Base-by-base conservation (phyloP, 2,329 filamentous ascomycete genomes). In the Helicocarpus griseus region DNA sequence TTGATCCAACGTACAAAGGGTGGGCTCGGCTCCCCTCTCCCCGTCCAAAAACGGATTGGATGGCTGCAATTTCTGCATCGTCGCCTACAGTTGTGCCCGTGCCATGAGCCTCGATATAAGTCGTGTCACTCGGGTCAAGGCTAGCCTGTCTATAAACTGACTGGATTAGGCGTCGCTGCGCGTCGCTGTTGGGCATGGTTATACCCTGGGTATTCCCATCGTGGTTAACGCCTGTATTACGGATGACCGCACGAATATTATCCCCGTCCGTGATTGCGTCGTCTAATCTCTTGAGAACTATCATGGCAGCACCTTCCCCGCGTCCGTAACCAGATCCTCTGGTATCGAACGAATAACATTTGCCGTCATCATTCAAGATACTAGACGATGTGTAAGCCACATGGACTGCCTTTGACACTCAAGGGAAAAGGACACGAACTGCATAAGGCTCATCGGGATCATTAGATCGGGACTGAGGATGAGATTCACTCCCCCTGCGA, bases 151-250 rank as follows among this genome's bases (percentile, higher is more conserved):
- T 41, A 26, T 59, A 43, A 6, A 57, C 43, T 22, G 54, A 33
- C 11, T 49, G 44, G 50, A 57, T 61, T n/a, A 66, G 47, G 6
- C 48, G 50, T 7, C 53, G 46, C 41, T 66, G 64, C 35, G 66
- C 63, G 33, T 64, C 65, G 24, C 60, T 63, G 43, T 63, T 64
- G 21, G 64, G 63, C 46, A 61, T 61, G 2, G 65, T 68, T 35
- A 35, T 35, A 35, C 52, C 67, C 66, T 4, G 63, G 64, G 65
- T 58, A 46, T 64, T 58, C 17, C 59, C 60, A 1, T 83, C 88
- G 66, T 89, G 86, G 65, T 90, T 90, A 46, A 86, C 89, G 4
- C 82, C 78, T 2, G 82, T 79, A 43, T 82, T 85, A 1, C 86
- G 73, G 46, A 93, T 83, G 58, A 86, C 82, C 11, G 81, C 86